phyloP scores from a whole-genome alignment of 208 protist genomes.

The Trypanosoma scelopori region DNA sequence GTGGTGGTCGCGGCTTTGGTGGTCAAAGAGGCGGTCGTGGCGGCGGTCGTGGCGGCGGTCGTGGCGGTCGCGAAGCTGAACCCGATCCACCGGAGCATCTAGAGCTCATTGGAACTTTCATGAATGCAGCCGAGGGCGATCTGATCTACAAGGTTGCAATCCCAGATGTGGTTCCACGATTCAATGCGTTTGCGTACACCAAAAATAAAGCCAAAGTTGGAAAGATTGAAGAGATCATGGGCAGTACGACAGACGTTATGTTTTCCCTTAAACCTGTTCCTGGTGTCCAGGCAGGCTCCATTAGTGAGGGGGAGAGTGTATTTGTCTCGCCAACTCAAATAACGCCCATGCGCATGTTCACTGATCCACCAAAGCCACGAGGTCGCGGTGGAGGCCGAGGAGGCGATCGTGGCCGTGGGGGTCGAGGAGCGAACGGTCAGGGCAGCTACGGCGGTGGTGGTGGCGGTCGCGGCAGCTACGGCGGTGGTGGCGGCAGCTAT shows the following conservation, averaged over 20 bases:
- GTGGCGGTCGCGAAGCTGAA: conserved; percentile 63
- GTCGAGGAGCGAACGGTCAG: conserved; percentile 29
- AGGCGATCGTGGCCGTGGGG: conserved; percentile 25
- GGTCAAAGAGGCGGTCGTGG: conserved; percentile 31
- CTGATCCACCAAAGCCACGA: conserved; percentile 83
- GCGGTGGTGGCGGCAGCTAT: conserved; percentile 29
- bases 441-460: conserved; percentile 14
- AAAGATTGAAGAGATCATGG: conserved; percentile 93
- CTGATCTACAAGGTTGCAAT: conserved; percentile 82
- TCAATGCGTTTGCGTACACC: conserved; percentile 93
- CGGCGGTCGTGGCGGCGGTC: conserved; percentile 40
- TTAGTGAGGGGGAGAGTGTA: conserved; percentile 82
- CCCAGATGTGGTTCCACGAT: conserved; percentile 70
- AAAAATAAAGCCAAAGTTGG: conserved; percentile 91
- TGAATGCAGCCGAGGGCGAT: conserved; percentile 89
- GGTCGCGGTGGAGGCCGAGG: conserved; percentile 78
- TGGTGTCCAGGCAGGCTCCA: conserved; percentile 79
- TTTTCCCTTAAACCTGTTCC: conserved; percentile 90
- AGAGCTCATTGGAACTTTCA: conserved; percentile 75
- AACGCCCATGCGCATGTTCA: conserved; percentile 80
- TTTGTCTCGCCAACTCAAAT: conserved; percentile 90
- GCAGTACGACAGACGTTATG: conserved; percentile 85
- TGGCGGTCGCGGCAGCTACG: conserved; percentile 27
- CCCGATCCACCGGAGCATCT: conserved; percentile 87
- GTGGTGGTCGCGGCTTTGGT: conserved; percentile 31